Evolutionary conservation across 306 rosid genomes (phyloP).

Genomic region (Cucurbita pepo): DNA sequence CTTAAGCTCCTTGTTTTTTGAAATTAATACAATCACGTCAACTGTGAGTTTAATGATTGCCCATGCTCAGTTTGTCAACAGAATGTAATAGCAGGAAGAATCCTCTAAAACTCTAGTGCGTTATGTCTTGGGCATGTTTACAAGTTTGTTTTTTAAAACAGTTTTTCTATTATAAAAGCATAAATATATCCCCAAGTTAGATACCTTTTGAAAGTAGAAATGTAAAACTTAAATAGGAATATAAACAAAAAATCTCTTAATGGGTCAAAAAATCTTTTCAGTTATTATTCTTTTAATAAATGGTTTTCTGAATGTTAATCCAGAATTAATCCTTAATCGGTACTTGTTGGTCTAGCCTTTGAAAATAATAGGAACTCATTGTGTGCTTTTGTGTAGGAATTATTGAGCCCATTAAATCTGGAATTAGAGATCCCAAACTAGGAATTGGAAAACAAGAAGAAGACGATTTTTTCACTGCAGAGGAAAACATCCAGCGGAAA

Average conservation of each 20-base stretch:
- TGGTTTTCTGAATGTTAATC: neutral
- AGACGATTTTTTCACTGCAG: slow-evolving; percentile 92
- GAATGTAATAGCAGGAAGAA: neutral
- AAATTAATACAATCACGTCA: neutral
- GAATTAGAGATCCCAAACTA: slow-evolving; percentile 81
- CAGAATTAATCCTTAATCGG: neutral
- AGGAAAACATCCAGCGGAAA: slow-evolving; percentile 77
- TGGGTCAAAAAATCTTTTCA: neutral
- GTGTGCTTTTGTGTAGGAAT: slow-evolving; percentile 37
- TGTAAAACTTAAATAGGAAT: neutral
- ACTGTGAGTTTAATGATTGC: neutral
- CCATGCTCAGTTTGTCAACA: neutral
- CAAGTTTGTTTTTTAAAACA: neutral
- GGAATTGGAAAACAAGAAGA: slow-evolving; percentile 94
- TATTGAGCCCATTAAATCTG: slow-evolving; percentile 79
- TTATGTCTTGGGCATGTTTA: neutral
- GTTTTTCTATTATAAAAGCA: neutral
- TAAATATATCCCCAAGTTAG: neutral
- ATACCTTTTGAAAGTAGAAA: neutral
- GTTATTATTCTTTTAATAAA: neutral
- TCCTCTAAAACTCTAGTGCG: neutral
- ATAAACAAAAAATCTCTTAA: neutral
- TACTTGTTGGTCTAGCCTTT: neutral
- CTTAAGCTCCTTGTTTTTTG: neutral
- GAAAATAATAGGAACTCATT: neutral